Base-by-base conservation (phyloP, 2,329 filamentous ascomycete species). In the Rutstroemia sp. region DNA sequence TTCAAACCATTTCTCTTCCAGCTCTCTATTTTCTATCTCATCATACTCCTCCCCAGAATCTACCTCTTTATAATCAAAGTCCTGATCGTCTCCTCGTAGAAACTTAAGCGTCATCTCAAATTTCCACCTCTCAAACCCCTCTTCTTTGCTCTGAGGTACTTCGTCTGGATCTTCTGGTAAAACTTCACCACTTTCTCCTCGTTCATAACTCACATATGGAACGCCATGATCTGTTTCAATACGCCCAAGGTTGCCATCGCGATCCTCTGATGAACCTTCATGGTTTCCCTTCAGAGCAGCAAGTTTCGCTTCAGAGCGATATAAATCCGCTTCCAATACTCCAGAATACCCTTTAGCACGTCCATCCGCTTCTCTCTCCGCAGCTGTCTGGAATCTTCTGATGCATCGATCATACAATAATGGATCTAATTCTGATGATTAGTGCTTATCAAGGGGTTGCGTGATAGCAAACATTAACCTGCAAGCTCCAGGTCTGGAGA, bases 1-100 rank as follows among this genome's bases (percentile, higher is more conserved):
- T 16, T 70, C 67, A 66, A 71, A 71, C 66, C 66, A 71, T 50
- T 55, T 60, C 44, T 71, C 69, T 55, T 69, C 68, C 37, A 60
- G 64, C 56, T 71, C 69, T 48, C 60, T 60, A 23, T 62, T 58
- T 52, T 69, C 69, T 39, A 70, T 61, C 44, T 60, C 61, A 61
- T 71, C 69, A 51, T 56, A 67, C 25, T 69, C 68, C 9, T 67
- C 66, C 56, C 59, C 66, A 45, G 64, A 62, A 64, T 71, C 69
- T 17, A 70, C 63, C 19, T 48, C 45, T 34, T 52, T 53, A 56
- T 71, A 71, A 42, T 69, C 62, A 58, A 71, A 70, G 45, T 71
- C 69, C n/a, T 51, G 56, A 60, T 71, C 68, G 5, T 68, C 67
- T 0, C 69, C 69, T n/a, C 56, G 65, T 42, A 70, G 48, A 58